Percentiles rank a stretch among this genome's conserved stretches.
These are phyloP conservation scores for Umbellularia californica DNA, from an alignment of 164 flowering plant species.

Conservation along the genomic window DNA sequence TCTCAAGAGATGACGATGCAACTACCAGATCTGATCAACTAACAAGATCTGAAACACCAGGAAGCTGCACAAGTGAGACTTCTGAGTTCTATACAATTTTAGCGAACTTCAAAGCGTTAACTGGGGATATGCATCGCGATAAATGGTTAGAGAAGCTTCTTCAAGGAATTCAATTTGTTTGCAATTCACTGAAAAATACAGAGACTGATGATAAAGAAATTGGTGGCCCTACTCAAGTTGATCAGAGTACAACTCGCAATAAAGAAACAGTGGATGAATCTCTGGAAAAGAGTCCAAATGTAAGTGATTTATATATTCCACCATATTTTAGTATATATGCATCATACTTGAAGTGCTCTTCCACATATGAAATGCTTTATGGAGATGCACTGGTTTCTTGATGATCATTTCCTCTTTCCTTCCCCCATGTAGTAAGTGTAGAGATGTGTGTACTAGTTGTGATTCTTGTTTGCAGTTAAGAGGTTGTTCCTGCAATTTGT, in stretches of 20 bases:
- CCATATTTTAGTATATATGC: background rate
- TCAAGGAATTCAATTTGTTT: conserved; percentile 47
- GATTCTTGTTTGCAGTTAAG: too few species aligned
- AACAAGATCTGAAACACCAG: conserved; percentile 68
- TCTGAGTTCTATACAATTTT: conserved; percentile 52
- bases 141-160: conserved; percentile 83
- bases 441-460: background rate
- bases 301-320: conserved; percentile 4
- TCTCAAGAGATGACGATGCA: conserved; percentile 59
- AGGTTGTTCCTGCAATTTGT: too few species aligned
- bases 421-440: background rate
- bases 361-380: background rate
- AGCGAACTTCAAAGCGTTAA: conserved; percentile 50
- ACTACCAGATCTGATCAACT: conserved; percentile 36
- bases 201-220: conserved; percentile 34
- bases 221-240: conserved; percentile 15
- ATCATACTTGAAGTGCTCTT: background rate
- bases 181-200: conserved; percentile 25
- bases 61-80: conserved; percentile 43
- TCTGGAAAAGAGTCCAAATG: conserved; percentile 34
- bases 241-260: conserved; percentile 9
- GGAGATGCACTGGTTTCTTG: background rate
- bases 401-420: background rate
- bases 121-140: conserved; percentile 70
- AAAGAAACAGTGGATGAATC: conserved; percentile 27